Evolutionary conservation across 2,329 filamentous ascomycete genomes (phyloP).

Genomic region (Fusarium tanahbumbuense): DNA sequence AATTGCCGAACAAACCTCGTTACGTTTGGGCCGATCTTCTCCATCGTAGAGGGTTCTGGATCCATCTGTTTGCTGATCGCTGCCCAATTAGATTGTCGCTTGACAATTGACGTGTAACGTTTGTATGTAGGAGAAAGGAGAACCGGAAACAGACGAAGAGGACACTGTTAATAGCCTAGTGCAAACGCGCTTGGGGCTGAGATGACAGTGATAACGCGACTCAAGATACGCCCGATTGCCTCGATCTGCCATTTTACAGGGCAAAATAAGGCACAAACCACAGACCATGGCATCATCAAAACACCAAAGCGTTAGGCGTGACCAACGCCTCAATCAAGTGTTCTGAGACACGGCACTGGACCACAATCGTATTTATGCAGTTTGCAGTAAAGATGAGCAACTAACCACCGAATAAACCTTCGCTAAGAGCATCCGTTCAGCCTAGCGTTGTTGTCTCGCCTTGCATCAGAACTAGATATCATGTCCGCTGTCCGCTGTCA

Average conservation of each 20-base stretch:
- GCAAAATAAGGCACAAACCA: neutral
- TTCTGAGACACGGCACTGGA: slow-evolving; percentile 1
- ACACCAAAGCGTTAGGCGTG: neutral
- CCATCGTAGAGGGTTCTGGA: neutral
- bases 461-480: slow-evolving; percentile 6
- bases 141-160: neutral
- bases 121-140: neutral
- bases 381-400: slow-evolving; percentile 23
- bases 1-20: neutral
- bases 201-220: no score
- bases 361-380: slow-evolving; percentile 3
- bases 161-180: neutral
- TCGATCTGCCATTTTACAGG: neutral
- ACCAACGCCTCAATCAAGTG: neutral
- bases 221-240: neutral
- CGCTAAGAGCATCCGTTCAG: neutral
- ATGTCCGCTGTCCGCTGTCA: neutral
- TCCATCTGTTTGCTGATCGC: neutral
- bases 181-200: neutral
- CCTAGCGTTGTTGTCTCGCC: slow-evolving; percentile 26
- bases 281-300: neutral
- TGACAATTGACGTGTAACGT: neutral
- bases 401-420: neutral
- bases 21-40: neutral
- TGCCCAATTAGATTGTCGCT: neutral